Evolutionary conservation across 192 early-diverging fungal species (phyloP).

Genomic region (Rhizophagus sp.): DNA sequence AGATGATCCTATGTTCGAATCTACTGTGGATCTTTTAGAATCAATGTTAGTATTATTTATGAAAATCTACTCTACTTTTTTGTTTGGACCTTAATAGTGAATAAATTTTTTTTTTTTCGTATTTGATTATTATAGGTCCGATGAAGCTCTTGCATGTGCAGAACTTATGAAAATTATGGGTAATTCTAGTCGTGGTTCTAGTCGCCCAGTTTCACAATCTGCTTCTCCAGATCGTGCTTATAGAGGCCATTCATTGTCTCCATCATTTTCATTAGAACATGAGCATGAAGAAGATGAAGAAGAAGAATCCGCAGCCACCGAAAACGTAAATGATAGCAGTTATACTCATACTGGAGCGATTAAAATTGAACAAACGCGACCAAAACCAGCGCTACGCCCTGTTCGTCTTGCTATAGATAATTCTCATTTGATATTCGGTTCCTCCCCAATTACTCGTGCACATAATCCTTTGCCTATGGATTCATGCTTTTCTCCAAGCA

Average conservation of each 20-base stretch:
- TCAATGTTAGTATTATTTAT: neutral
- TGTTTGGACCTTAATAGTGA: neutral
- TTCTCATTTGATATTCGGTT: slow-evolving; percentile 24
- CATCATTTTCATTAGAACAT: neutral
- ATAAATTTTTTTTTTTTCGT: neutral
- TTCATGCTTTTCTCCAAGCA: slow-evolving; percentile 12
- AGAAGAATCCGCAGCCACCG: neutral
- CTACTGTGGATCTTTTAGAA: neutral
- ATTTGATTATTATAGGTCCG: neutral
- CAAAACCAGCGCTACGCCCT: neutral
- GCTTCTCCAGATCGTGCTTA: neutral
- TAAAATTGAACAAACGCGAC: slow-evolving; percentile 3
- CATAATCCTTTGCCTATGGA: slow-evolving; percentile 27
- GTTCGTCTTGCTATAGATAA: slow-evolving; percentile 5
- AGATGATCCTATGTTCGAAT: slow-evolving; percentile 3
- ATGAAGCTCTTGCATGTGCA: slow-evolving; percentile 26
- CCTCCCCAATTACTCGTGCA: slow-evolving; percentile 28
- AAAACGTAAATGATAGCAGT: neutral
- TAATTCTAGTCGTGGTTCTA: slow-evolving; percentile 20
- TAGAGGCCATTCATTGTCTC: neutral
- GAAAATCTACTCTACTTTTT: neutral
- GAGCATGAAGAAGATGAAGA: neutral
- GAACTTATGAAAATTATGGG: slow-evolving; percentile 24
- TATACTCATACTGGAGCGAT: slow-evolving; percentile 6
- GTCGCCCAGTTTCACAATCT: slow-evolving; percentile 20